Conservation (phyloP, 139 green algal genomes). For the Tetradesmus lagerheimii region DNA sequence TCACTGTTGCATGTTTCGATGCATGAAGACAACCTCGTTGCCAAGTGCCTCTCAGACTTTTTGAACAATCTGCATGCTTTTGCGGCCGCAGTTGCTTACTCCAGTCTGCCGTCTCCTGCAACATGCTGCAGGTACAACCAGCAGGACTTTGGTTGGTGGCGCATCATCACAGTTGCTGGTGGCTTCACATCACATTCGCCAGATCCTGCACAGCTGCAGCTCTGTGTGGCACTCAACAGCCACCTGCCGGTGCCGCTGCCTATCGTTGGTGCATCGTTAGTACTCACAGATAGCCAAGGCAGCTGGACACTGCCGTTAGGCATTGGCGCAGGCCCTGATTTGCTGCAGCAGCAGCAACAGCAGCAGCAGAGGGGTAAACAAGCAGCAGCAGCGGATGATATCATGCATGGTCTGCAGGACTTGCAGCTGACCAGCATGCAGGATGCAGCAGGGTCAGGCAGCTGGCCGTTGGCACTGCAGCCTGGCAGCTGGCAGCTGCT, state of each 20-base stretch:
- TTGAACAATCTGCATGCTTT: too few relatives aligned
- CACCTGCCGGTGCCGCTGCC: conserved; percentile 55
- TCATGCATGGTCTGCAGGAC: neutral
- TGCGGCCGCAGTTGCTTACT: too few relatives aligned
- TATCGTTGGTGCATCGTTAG: conserved; percentile 35
- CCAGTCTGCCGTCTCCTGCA: too few relatives aligned
- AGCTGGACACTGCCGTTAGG: neutral
- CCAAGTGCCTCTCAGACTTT: too few relatives aligned
- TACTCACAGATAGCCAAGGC: conserved; percentile 41
- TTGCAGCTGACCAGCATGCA: conserved; percentile 1
- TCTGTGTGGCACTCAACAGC: conserved; percentile 52
- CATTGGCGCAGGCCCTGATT: neutral
- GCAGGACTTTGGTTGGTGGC: conserved; percentile 67
- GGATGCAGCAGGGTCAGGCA: conserved; percentile 5
- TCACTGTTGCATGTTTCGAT: neutral
- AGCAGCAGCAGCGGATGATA: conserved; percentile 6
- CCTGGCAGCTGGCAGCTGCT: conserved; percentile 41
- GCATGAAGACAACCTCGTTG: too few relatives aligned
- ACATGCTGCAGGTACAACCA: conserved; percentile 37
- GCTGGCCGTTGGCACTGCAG: conserved; percentile 20
- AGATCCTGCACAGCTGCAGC: conserved; percentile 43
- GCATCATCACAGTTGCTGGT: conserved; percentile 49
- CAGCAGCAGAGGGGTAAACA: neutral
- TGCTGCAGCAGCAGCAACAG: conserved; percentile 30
- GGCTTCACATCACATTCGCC: conserved; percentile 43